Base-by-base conservation (phyloP, 768 basidiomycete species). In the Serendipita vermifera region DNA sequence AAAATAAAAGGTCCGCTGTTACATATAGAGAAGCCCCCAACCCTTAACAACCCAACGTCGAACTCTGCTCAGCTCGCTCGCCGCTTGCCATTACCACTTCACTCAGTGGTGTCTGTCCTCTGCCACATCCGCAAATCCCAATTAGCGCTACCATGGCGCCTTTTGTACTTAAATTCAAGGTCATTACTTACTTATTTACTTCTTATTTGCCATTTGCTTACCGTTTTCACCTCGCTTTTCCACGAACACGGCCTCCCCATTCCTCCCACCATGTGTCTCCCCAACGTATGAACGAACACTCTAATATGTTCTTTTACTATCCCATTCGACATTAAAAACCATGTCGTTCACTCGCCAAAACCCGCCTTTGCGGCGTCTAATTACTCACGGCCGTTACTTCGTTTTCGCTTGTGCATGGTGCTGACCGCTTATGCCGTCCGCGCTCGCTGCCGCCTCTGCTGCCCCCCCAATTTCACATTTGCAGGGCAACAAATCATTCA, bases 401-500 rank as follows among this genome's bases (percentile, higher is more conserved):
- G n/a, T 36, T 36, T 36, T 36, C 35, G 9, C n/a, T 26, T 4
- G 15, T 51, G 24, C 40, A 24, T 43, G 20, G 11, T 43, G 13
- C 40, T 36, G 13, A 24, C 11, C 40, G 9, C 51, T 33, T 33
- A 11, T 54, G 32, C 9, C 31, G 11, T 27, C 32, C 27, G 51
- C 15, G 51, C 31, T 11, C 11, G 11, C 32, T 33, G 15, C 9
- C 41, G 13, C 24, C 14, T 13, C 41, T 20, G 22, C 14, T 24
- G 13, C 15, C 41, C 9, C 41, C 14, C 9, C 24, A 9, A 15
- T 15, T 2, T 22, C 13, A 13, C 13, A 14, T 15, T 33, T 54
- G 54, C 65, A 77, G 88, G 87, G 88, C 71, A 91, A 91, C 80
- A 91, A 90, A 75, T 90, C 88, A 68, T 91, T 91, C 69, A 85